These are phyloP conservation scores for Xylariaceae sp. DNA, from an alignment of 2,329 filamentous ascomycete species.

Conservation along the genomic window DNA sequence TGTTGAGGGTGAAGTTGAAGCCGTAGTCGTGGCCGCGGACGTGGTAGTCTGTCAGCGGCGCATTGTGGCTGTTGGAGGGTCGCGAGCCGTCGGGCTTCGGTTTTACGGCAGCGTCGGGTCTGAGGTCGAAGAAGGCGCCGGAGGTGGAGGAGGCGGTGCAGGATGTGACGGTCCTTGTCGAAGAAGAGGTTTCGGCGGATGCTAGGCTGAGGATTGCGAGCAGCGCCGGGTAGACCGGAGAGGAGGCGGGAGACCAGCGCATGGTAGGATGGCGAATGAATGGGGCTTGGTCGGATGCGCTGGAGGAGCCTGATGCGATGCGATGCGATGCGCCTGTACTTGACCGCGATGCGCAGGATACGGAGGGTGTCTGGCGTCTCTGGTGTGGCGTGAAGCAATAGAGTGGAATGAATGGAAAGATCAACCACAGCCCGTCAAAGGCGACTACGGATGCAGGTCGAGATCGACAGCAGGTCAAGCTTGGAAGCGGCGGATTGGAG, in stretches of 20 bases:
- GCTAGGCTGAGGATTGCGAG: constrained; percentile 37
- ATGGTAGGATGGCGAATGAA: constrained; percentile 13
- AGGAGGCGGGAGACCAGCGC: constrained; percentile 27
- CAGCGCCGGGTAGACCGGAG: constrained; percentile 26
- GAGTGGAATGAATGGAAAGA: no score
- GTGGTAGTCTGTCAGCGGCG: constrained; percentile 52
- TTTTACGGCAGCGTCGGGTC: constrained; percentile 50
- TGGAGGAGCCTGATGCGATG: no score
- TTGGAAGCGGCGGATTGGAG: no score
- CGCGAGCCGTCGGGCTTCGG: constrained; percentile 42
- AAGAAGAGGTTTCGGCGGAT: constrained; percentile 33
- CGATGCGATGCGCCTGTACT: no score
- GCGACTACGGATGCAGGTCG: no score
- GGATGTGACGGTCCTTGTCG: constrained; percentile 42
- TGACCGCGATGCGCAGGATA: no score
- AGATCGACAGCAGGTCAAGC: no score
- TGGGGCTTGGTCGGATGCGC: not conserved
- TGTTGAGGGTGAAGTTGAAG: constrained; percentile 80
- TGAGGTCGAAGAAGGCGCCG: constrained; percentile 59
- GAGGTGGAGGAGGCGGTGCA: constrained; percentile 57
- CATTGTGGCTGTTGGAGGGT: constrained; percentile 37
- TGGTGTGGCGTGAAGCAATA: no score
- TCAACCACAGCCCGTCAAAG: no score
- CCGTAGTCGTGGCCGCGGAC: constrained; percentile 74
- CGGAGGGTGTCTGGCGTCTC: no score